These are phyloP conservation scores for Candida dubliniensis DNA, from an alignment of 1,139 yeast species.

Conservation along the genomic window DNA sequence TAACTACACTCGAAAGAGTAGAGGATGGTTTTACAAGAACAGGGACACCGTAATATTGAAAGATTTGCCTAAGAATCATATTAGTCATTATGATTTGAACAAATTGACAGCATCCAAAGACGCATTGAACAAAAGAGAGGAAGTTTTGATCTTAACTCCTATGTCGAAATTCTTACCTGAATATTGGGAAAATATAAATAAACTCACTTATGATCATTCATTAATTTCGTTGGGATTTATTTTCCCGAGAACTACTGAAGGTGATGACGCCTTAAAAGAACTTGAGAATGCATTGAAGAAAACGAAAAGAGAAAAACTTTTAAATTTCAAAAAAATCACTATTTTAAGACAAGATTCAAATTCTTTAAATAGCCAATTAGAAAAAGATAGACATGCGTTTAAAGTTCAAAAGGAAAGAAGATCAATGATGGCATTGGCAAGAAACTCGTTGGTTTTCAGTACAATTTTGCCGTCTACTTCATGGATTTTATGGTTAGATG, in stretches of 20 bases:
- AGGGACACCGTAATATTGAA: constrained; percentile 54
- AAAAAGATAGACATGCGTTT: constrained; percentile 72
- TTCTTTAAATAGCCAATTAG: constrained; percentile 64
- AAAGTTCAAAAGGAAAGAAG: constrained; percentile 88
- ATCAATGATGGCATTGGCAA: constrained; percentile 86
- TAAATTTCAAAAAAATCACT: constrained; percentile 74
- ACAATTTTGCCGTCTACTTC: constrained; percentile 85
- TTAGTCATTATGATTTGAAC: constrained; percentile 82
- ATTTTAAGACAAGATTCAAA: constrained; percentile 88
- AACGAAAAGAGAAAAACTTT: constrained; percentile 54
- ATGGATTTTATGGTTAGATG: constrained; percentile 95
- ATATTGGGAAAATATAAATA: constrained; percentile 82
- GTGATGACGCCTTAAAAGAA: constrained; percentile 70
- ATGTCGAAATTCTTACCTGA: constrained; percentile 80
- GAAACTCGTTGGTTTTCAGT: constrained; percentile 89
- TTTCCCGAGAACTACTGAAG: constrained; percentile 76
- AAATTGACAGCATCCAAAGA: constrained; percentile 65
- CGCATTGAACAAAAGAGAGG: constrained; percentile 74
- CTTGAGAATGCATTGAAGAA: constrained; percentile 72
- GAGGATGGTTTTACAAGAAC: constrained; percentile 46
- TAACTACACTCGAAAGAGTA: constrained; percentile 49
- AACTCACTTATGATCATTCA: constrained; percentile 78
- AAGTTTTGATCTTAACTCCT: constrained; percentile 82
- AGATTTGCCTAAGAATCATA: constrained; percentile 72
- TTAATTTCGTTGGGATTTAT: constrained; percentile 88